A percentile compares a stretch with the other conserved stretches of the same genome.
Conservation (phyloP, 768 basidiomycete species). For the Lentinula aciculospora region DNA sequence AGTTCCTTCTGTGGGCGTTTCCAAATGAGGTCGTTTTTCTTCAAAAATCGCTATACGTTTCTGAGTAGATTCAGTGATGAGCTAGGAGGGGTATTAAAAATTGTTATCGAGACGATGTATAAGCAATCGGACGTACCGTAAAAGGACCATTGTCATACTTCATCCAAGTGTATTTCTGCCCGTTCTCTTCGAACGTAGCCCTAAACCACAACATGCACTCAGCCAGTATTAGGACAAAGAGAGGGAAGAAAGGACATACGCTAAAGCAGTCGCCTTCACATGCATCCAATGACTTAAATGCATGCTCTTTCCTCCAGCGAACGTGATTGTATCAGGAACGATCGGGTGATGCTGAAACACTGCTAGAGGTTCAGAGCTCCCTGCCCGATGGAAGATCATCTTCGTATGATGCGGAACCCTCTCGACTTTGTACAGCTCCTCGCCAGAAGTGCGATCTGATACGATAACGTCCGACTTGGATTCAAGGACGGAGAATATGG, state of each 20-base stretch:
- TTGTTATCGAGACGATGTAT: background rate
- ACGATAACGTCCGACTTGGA: background rate
- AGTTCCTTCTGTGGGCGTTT: background rate
- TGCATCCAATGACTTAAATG: background rate
- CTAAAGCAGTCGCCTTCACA: background rate
- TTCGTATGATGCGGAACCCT: background rate
- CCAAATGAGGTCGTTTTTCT: background rate
- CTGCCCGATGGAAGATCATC: background rate
- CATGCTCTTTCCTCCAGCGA: background rate
- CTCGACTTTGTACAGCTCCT: background rate
- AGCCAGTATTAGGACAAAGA: background rate
- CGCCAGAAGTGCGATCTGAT: background rate
- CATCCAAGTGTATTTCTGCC: constrained; percentile 1
- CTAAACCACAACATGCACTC: background rate
- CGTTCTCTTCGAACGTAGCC: background rate
- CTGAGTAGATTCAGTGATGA: background rate
- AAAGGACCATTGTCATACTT: background rate
- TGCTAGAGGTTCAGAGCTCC: background rate
- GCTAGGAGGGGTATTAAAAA: background rate
- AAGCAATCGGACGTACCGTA: background rate
- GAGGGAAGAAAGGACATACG: background rate
- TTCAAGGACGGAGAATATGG: background rate
- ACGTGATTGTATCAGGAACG: background rate
- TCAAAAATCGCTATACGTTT: background rate
- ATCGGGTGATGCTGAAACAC: background rate